A percentile compares a stretch with the other conserved stretches of the same genome.
phyloP scores from a whole-genome alignment of 2,329 filamentous ascomycete genomes.

The Ophiocordyceps camponoti-leonardi region DNA sequence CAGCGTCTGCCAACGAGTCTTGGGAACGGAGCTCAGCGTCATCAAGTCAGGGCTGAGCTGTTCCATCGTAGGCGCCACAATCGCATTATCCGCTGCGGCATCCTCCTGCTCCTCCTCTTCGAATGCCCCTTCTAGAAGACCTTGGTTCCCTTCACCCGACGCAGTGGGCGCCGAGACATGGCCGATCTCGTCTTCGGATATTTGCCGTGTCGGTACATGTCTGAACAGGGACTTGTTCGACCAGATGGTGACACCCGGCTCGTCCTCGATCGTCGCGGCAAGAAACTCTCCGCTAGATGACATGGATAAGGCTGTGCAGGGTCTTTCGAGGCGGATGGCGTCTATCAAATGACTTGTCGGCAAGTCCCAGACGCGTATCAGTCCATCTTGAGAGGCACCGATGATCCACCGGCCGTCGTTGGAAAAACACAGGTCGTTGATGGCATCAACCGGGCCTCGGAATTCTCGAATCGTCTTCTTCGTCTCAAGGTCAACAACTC shows the following conservation, averaged over 20 bases:
- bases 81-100: constrained; percentile 29
- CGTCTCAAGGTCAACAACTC: constrained; percentile 80
- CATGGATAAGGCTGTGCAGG: constrained; percentile 74
- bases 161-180: constrained; percentile 52
- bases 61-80: constrained; percentile 43
- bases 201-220: constrained; percentile 70
- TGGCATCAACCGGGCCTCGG: constrained; percentile 57
- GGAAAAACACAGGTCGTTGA: constrained; percentile 79
- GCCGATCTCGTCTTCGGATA: constrained; percentile 59
- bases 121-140: constrained; percentile 61
- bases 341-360: constrained; percentile 93
- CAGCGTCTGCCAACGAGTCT: constrained; percentile 84
- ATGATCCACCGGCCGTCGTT: constrained; percentile 89
- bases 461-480: constrained; percentile 85
- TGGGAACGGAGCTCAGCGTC: constrained; percentile 78
- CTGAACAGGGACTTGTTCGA: constrained; percentile 86
- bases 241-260: constrained; percentile 86
- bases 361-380: constrained; percentile 83
- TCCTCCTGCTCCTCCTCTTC: constrained; percentile 30
- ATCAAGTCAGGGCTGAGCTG: constrained; percentile 72
- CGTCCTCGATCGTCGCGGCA: constrained; percentile 70
- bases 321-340: constrained; percentile 61
- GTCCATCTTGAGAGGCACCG: constrained; percentile 63
- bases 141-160: constrained; percentile 67
- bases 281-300: constrained; percentile 83